Evolutionary conservation across 2,329 filamentous ascomycete species (phyloP).

Genomic region (Exserohilum rostratum): DNA sequence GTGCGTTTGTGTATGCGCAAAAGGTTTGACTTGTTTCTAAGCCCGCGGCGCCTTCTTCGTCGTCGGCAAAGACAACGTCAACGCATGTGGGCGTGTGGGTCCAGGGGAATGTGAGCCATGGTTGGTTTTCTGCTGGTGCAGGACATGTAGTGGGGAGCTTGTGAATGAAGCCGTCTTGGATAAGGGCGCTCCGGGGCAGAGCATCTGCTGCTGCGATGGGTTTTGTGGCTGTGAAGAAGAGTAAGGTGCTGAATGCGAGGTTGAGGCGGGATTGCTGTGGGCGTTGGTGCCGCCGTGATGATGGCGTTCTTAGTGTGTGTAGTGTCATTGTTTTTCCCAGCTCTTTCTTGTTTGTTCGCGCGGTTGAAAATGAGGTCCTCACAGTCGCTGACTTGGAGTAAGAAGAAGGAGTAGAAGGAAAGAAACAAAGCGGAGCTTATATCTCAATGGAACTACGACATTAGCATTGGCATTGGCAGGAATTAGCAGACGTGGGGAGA

Average conservation of each 20-base stretch:
- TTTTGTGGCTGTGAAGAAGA: not conserved
- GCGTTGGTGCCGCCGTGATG: no score
- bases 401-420: not conserved
- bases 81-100: constrained; percentile 38
- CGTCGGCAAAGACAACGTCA: constrained; percentile 15
- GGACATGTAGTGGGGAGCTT: constrained; percentile 25
- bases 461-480: no score
- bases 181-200: constrained; percentile 20
- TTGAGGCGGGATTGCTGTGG: no score
- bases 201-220: constrained; percentile 21
- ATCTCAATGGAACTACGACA: no score
- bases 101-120: constrained; percentile 37
- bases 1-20: constrained; percentile 36
- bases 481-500: constrained; percentile 6
- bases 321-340: no score
- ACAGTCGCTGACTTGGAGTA: no score
- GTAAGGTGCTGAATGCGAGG: no score
- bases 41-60: constrained; percentile 5
- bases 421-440: not conserved
- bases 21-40: constrained; percentile 17
- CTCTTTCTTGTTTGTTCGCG: no score
- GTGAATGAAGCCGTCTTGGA: constrained; percentile 29
- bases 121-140: constrained; percentile 29
- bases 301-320: no score
- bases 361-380: no score